Percentiles rank a stretch among this genome's conserved stretches.
Conservation (phyloP, 192 early-diverging fungal genomes). For the Backusella macrospora region DNA sequence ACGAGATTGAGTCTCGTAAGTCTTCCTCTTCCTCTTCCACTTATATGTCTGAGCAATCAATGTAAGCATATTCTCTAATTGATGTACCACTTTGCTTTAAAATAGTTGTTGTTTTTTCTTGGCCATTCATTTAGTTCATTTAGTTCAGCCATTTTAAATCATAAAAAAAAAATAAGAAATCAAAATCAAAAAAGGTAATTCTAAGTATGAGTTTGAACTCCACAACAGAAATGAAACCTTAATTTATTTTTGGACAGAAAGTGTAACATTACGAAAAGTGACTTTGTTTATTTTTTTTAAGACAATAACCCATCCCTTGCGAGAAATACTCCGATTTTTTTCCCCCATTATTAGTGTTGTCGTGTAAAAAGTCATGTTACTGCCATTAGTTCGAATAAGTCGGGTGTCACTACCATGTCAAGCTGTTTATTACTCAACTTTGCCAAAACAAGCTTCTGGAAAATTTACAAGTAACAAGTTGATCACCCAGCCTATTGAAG, state of each 20-base stretch:
- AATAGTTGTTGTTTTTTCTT: too few relatives aligned
- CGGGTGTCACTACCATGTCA: background rate
- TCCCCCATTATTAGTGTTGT: background rate
- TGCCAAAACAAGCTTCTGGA: conserved; percentile 35
- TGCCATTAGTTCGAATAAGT: background rate
- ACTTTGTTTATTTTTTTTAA: background rate
- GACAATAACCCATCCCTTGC: background rate
- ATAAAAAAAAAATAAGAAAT: too few relatives aligned
- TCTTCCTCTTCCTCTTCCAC: too few relatives aligned
- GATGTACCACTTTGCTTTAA: too few relatives aligned
- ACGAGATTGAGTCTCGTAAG: too few relatives aligned
- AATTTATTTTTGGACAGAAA: background rate
- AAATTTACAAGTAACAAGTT: conserved; percentile 35
- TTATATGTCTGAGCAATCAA: too few relatives aligned
- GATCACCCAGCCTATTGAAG: conserved; percentile 17
- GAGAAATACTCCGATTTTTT: conserved; percentile 5
- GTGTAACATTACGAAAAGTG: conserved; percentile 10
- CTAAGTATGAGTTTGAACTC: too few relatives aligned
- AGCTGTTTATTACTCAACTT: conserved; percentile 23
- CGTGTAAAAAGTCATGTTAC: background rate
- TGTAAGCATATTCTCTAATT: too few relatives aligned
- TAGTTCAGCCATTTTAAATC: too few relatives aligned
- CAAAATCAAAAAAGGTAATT: too few relatives aligned
- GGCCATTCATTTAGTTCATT: too few relatives aligned
- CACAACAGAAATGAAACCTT: too few relatives aligned